phyloP scores from a whole-genome alignment of 257 asterid species.

The Gynochthodes officinalis region DNA sequence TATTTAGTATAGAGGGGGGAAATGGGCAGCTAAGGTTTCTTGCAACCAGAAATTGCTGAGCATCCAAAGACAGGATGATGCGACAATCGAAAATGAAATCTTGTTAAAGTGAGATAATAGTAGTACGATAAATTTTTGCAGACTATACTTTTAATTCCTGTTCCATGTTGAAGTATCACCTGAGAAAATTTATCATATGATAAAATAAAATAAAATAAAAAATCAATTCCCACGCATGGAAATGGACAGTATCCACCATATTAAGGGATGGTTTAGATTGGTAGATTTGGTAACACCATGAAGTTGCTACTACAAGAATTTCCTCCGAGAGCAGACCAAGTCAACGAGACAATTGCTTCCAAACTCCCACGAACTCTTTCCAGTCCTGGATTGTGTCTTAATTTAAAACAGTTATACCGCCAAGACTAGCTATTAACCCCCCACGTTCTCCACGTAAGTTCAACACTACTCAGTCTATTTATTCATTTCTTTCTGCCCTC shows the following conservation, averaged over 20 bases:
- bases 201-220: too few species aligned
- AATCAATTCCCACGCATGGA: too few species aligned
- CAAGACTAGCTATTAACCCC: not conserved
- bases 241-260: too few species aligned
- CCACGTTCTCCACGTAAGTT: slow-evolving; percentile 6
- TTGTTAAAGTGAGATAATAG: not conserved
- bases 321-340: not conserved
- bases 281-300: too few species aligned
- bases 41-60: not conserved
- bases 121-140: not conserved
- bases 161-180: not conserved
- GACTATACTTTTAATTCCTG: not conserved
- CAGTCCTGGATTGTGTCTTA: too few species aligned
- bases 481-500: not conserved
- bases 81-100: not conserved
- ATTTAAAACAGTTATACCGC: not conserved
- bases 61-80: not conserved
- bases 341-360: not conserved
- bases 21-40: too few species aligned
- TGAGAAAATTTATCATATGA: too few species aligned
- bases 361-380: not conserved
- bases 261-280: too few species aligned
- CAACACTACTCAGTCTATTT: not conserved
- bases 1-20: not conserved
- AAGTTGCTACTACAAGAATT: too few species aligned